Base-by-base conservation (phyloP, 1,284 basidiomycete species). In the Tilletiopsis washingtonensis region DNA sequence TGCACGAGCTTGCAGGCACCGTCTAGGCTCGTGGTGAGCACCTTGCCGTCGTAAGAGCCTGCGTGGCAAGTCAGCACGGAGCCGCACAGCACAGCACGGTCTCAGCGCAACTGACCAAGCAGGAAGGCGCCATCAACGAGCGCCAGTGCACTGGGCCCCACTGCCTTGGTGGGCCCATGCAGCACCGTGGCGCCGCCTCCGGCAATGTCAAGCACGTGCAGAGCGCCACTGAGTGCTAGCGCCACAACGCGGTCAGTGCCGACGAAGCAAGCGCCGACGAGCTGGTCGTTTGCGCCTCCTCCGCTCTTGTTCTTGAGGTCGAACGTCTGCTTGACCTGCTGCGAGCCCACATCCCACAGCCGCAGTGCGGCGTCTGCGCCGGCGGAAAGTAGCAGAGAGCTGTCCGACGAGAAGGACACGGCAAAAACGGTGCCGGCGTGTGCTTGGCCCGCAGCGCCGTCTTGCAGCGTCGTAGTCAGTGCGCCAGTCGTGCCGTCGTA, bases 401-500 rank as follows among this genome's bases (percentile, higher is more conserved):
- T 84, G 63, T 89, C 84, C 1, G 81, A 80, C 52, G 64, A 62
- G 40, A 68, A 76, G 36, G 54, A 56, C 17, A 73, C 64, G 1
- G 73, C 71, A 56, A 71, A 76, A 45, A 76, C 68, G 32, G 74
- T 70, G n/a, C 75, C 75, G 14, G 55, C 53, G 50, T 77, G 76
- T n/a, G 71, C 72, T 5, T 14, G 12, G n/a, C 24, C 40, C 1
- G 25, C 7, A 9, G 15, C 40, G 5, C 32, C 47, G 21, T 41
- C 49, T 1, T 32, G 80, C n/a, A 62, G 47, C n/a, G 59, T 47
- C 39, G 50, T 43, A 17, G 53, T 12, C 0, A 53, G 82, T 32
- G 94, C 88, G 1, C 91, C 91, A 3, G 82, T 84, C 75, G 86
- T 84, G 25, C 93, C 94, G 59, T 96, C 89, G 73, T 94, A 97